Conservation (phyloP, 192 early-diverging fungal species). For the Pilaira anomala region DNA sequence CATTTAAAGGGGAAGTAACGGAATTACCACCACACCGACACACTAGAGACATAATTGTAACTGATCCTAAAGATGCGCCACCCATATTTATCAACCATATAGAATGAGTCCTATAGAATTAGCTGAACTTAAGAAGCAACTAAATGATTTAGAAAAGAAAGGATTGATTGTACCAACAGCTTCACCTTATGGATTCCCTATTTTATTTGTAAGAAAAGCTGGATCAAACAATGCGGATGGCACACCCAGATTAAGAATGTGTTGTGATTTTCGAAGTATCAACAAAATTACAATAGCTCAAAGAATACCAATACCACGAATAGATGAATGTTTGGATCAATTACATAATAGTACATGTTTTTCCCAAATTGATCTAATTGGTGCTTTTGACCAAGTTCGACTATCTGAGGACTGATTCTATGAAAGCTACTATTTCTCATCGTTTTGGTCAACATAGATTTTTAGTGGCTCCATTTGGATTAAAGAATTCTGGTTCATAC, state of each 20-base stretch:
- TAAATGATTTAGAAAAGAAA: slow-evolving; percentile 18
- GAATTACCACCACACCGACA: background rate
- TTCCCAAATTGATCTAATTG: slow-evolving; percentile 43
- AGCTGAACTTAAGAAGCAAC: slow-evolving; percentile 6
- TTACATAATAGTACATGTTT: slow-evolving; percentile 21
- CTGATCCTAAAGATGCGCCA: background rate
- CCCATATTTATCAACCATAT: slow-evolving; percentile 13
- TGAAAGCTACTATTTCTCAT: slow-evolving; percentile 38
- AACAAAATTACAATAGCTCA: slow-evolving; percentile 47
- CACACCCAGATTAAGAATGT: slow-evolving; percentile 28
- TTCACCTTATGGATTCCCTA: slow-evolving; percentile 36
- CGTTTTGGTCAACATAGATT: slow-evolving; percentile 23
- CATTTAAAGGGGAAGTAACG: background rate
- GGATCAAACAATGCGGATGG: slow-evolving; percentile 27
- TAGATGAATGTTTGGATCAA: slow-evolving; percentile 1
- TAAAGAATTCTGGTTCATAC: slow-evolving; percentile 24
- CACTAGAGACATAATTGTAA: too few relatives aligned
- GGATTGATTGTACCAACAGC: slow-evolving; percentile 32
- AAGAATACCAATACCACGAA: slow-evolving; percentile 5
- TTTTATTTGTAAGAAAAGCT: slow-evolving; percentile 50
- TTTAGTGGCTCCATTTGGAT: slow-evolving; percentile 27
- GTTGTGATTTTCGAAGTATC: slow-evolving; percentile 50
- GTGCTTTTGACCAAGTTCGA: slow-evolving; percentile 45
- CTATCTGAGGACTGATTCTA: slow-evolving; percentile 31
- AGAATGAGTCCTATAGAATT: slow-evolving; percentile 19